Conservation (phyloP, 441 rosid genomes). For the Sinapis alba region DNA sequence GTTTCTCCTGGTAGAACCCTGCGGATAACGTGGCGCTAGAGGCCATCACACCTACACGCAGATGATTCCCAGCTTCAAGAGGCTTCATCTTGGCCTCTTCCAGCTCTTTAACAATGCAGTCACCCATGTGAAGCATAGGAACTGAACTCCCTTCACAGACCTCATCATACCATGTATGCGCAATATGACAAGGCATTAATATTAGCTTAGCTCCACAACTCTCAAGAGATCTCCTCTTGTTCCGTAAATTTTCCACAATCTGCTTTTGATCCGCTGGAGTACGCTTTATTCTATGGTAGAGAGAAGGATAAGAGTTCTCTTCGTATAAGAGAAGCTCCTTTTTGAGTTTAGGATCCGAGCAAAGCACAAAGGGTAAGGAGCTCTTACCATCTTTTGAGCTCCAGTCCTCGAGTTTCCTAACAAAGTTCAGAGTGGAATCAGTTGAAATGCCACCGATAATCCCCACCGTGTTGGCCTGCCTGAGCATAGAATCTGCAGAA, state of each 20-base stretch:
- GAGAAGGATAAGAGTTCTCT: constrained; percentile 43
- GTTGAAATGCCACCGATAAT: constrained; percentile 72
- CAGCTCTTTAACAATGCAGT: constrained; percentile 73
- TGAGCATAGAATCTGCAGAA: constrained; percentile 46
- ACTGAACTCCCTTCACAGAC: constrained; percentile 60
- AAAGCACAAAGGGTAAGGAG: constrained; percentile 60
- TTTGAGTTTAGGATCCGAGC: constrained; percentile 67
- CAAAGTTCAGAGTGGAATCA: constrained; percentile 54
- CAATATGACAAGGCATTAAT: constrained; percentile 76
- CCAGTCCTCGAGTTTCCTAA: constrained; percentile 60
- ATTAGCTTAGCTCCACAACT: constrained; percentile 70
- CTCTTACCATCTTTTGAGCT: constrained; percentile 53
- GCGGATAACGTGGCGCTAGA: constrained; percentile 52
- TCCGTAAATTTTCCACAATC: constrained; percentile 51
- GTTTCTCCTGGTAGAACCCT: constrained; percentile 68
- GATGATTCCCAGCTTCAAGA: constrained; percentile 67
- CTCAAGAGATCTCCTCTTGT: constrained; percentile 66
- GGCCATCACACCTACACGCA: constrained; percentile 65
- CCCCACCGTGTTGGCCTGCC: constrained; percentile 61
- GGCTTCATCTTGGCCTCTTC: constrained; percentile 74
- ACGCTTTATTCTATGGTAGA: constrained; percentile 33
- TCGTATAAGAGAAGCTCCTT: constrained; percentile 53
- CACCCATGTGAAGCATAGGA: constrained; percentile 67
- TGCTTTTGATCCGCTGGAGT: constrained; percentile 36
- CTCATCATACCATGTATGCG: constrained; percentile 72